Evolutionary conservation across 495 filamentous ascomycete species (phyloP).

Genomic region (Neurospora sp.): DNA sequence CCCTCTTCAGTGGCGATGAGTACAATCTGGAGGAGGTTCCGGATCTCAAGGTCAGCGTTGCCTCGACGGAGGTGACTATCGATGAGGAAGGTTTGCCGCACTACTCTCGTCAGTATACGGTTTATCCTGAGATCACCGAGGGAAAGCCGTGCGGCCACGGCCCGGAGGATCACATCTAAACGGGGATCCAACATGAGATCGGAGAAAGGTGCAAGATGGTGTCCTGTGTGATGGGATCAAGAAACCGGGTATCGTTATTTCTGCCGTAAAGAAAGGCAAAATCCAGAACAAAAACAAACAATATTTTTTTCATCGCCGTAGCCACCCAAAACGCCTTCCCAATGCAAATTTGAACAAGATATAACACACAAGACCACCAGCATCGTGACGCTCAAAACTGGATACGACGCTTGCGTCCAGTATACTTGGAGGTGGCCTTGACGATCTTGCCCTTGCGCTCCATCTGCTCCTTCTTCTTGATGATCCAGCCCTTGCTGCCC

Average conservation of each 20-base stretch:
- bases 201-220: neutral
- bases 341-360: constrained; percentile 2
- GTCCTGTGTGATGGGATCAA: neutral
- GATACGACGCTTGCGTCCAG: constrained; percentile 70
- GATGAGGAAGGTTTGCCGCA: constrained; percentile 19
- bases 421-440: constrained; percentile 83
- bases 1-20: constrained; percentile 25
- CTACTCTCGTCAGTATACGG: constrained; percentile 23
- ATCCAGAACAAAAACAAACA: neutral
- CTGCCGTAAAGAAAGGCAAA: neutral
- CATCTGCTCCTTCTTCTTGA: constrained; percentile 94
- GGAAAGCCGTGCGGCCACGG: constrained; percentile 53
- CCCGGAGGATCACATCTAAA: constrained; percentile 64
- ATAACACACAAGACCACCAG: neutral
- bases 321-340: constrained; percentile 10
- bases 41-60: constrained; percentile 25
- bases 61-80: constrained; percentile 25
- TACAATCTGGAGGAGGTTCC: constrained; percentile 18
- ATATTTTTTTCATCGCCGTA: constrained; percentile 5
- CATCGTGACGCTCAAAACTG: constrained; percentile 25
- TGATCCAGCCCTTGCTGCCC: constrained; percentile 80
- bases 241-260: constrained; percentile 17
- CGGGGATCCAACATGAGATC: constrained; percentile 16
- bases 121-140: constrained; percentile 26
- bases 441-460: constrained; percentile 88